Evolutionary conservation across 768 basidiomycete genomes (phyloP), one percentile per base, ranked within the genome.

Genomic region (Gyrodon lividus): DNA sequence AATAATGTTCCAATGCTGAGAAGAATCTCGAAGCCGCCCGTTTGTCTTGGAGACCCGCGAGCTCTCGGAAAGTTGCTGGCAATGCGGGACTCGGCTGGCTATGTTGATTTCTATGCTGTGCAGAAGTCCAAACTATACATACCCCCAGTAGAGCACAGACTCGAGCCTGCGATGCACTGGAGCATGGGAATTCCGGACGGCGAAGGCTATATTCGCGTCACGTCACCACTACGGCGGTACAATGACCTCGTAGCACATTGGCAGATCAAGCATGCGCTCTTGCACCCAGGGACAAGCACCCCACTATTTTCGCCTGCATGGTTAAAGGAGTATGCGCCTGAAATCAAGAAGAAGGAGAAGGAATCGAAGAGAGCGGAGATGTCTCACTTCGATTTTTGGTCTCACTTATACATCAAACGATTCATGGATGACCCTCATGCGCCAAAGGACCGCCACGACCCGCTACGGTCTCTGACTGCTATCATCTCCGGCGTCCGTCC

Each of bases 201-300:
- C 37, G 87, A 87, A 56, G 95, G 95, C 4, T 99, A 99, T 65
- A 70, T 78, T 16, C 81, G 89, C 19, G 83, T 80, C 8, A 98
- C 97, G 8, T 92, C 88, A 5, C 97, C 97, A 0, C 72, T 99
- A 39, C 80, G 97, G 37, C 83, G 97, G 39, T 97, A 83, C 67
- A 69, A 72, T 31, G 97, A 99, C 68, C 66, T 97, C 50, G 66
- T 94, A 12, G 72, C 74, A 9, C 97, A 98, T 70, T 99, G 94
- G 92, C 95, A 98, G 67, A 82, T 99, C 69, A 95, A 97, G 63
- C 74, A 84, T 44, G 80, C 79, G 5, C 69, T 98, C 10, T 70
- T 87, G 6, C 69, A 66, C 12, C 65, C 63, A 6, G 57, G 51
- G 33, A 67, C 73, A 5, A 51, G 50, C 41, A 61, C 64, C 2